Conservation (phyloP, 768 basidiomycete species). For the Albatrellus ellisii region DNA sequence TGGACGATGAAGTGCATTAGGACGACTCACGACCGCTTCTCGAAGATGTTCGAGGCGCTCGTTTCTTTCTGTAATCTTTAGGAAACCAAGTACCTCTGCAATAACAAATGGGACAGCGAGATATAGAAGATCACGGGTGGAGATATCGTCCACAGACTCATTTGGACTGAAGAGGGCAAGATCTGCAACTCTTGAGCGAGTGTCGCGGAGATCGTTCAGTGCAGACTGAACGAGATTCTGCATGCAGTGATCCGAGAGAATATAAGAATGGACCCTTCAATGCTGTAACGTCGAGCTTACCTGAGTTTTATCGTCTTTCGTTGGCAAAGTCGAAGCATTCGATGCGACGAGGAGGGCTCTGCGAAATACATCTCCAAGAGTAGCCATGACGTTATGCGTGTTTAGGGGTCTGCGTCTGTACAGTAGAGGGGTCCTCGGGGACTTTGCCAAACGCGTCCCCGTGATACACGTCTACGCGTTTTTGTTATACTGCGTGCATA, state of each 20-base stretch:
- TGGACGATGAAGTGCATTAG: not conserved
- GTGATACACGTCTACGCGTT: not conserved
- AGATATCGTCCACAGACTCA: slow-evolving; percentile 71
- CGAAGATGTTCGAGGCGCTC: slow-evolving; percentile 45
- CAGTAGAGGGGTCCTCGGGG: not conserved
- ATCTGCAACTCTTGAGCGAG: slow-evolving; percentile 39
- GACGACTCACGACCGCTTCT: slow-evolving; percentile 40
- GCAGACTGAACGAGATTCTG: slow-evolving; percentile 49
- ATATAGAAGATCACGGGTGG: slow-evolving; percentile 65
- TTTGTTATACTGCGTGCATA: not conserved
- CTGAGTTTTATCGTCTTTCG: slow-evolving; percentile 33
- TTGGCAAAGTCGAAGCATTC: slow-evolving; percentile 27
- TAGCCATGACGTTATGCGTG: slow-evolving; percentile 12
- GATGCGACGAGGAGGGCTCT: slow-evolving; percentile 26
- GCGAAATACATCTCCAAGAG: slow-evolving; percentile 27
- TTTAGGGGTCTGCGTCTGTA: not conserved
- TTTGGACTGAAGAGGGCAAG: slow-evolving; percentile 76
- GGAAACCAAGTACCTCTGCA: slow-evolving; percentile 52
- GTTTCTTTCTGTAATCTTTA: slow-evolving; percentile 38
- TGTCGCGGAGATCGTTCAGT: slow-evolving; percentile 38
- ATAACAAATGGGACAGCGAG: slow-evolving; percentile 57
- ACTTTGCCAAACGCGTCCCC: not conserved
- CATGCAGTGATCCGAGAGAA: slow-evolving; percentile 6
- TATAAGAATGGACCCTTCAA: not conserved
- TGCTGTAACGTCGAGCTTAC: slow-evolving; percentile 14